phyloP scores from a whole-genome alignment of 345 rosid species.

The Lagerstroemia speciosa region DNA sequence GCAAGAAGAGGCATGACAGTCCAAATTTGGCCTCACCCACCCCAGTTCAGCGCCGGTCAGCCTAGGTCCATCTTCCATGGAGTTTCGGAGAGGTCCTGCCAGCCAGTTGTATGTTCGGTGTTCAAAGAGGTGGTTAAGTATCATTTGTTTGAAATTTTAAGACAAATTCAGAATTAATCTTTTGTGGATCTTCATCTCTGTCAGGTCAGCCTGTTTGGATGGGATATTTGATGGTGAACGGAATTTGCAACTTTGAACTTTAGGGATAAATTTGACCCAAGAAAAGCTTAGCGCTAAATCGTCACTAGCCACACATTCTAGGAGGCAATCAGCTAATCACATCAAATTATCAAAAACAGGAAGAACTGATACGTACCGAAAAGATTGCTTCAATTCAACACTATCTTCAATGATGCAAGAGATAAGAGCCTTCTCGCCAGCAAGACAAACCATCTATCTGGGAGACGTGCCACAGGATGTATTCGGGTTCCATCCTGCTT shows the following conservation, averaged over 20 bases:
- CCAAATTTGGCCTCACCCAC: neutral
- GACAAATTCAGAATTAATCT: neutral
- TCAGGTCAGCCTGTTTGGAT: neutral
- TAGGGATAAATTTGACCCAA: neutral
- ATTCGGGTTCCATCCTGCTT: slow-evolving; percentile 82
- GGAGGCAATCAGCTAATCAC: neutral
- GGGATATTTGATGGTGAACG: neutral
- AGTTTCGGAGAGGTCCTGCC: neutral
- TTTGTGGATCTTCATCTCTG: neutral
- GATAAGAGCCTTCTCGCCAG: slow-evolving; percentile 82
- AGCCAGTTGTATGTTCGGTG: neutral
- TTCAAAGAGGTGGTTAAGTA: neutral
- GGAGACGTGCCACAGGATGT: slow-evolving; percentile 87
- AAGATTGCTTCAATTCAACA: slow-evolving; percentile 42
- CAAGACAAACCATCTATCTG: slow-evolving; percentile 78
- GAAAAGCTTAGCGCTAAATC: neutral
- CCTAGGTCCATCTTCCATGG: neutral
- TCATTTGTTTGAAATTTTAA: too few relatives aligned
- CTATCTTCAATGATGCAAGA: slow-evolving; percentile 73
- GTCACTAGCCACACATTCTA: neutral
- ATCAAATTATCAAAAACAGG: neutral
- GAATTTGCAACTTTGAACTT: neutral
- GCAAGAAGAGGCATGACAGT: neutral
- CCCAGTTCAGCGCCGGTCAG: neutral
- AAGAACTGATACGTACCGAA: slow-evolving; percentile 36